Base-by-base conservation (phyloP, 495 filamentous ascomycete genomes). In the Podospora conica region DNA sequence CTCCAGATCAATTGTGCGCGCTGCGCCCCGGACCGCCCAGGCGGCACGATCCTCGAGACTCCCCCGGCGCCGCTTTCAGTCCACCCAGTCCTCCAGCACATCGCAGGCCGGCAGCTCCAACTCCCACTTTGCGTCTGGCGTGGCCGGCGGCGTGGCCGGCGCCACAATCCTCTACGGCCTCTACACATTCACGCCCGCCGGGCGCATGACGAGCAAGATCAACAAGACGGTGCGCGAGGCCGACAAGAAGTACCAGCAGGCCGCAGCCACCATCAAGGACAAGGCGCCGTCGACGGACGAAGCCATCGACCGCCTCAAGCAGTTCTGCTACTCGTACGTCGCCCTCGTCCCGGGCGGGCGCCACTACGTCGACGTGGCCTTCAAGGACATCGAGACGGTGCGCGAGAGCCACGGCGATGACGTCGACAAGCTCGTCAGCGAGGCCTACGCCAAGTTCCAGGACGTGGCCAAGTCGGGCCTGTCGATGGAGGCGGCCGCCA, bases 301-400 rank as follows among this genome's bases (percentile, higher is more conserved):
- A 66, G 86, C 86, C 0, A 71, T 87, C 31, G 68, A 79, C 55
- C 85, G 81, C 79, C 75, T 90, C 62, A 81, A 82, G 65, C 75
- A 84, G 53, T 83, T 86, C 2, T 82, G 81, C 9, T 83, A 82
- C 55, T 82, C 83, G 15, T 90, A 90, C 66, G 84, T 85, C 3
- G 77, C 72, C n/a, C 87, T 86, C 77, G 82, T 91, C 31, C 88
- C 88, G 4, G 88, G 88, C n/a, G 88, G 81, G 4, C 80, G 81
- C 11, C 73, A 76, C 20, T 87, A 86, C 68, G 80, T 89, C 59
- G 86, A 90, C 69, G 74, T 75, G 2, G 82, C 80, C 3, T 90
- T 91, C 71, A 76, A 86, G 31, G 87, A 90, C 65, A 73, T 90
- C 15, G 87, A 89, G 27, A 78, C 77, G 18, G 78, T 90, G 29